Evolutionary conservation across 768 basidiomycete species (phyloP).

Genomic region (Clathrus columnatus): DNA sequence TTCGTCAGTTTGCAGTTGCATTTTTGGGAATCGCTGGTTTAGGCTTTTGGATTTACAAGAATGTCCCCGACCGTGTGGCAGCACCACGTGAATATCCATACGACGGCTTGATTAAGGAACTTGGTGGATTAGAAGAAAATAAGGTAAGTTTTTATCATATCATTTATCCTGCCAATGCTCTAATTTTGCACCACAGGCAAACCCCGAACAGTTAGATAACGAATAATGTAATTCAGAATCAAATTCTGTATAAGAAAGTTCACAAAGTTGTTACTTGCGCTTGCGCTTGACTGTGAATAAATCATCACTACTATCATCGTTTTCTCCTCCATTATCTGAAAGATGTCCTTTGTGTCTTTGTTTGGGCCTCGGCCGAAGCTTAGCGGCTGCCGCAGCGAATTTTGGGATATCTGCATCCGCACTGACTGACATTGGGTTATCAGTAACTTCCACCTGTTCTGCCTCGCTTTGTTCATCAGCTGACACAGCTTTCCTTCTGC

Average conservation of each 20-base stretch:
- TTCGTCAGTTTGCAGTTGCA: slow-evolving; percentile 58
- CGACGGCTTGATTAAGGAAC: slow-evolving; percentile 62
- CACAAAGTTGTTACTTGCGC: background rate
- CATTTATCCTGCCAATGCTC: background rate
- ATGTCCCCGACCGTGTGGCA: slow-evolving; percentile 54
- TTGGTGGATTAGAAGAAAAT: slow-evolving; percentile 71
- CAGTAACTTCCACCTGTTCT: slow-evolving; percentile 16
- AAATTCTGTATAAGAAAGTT: background rate
- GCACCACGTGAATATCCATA: slow-evolving; percentile 71
- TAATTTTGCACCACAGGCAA: slow-evolving; percentile 4
- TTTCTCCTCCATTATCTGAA: background rate
- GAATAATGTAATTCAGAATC: background rate
- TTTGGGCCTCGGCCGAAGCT: slow-evolving; percentile 36
- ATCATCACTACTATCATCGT: slow-evolving; percentile 3
- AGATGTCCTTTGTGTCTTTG: slow-evolving; percentile 12
- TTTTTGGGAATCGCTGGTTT: slow-evolving; percentile 53
- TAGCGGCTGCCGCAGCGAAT: slow-evolving; percentile 22
- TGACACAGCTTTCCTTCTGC: background rate
- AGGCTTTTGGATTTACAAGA: slow-evolving; percentile 36
- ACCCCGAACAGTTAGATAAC: too few relatives aligned
- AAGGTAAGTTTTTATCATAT: slow-evolving; percentile 46
- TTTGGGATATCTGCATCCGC: slow-evolving; percentile 7
- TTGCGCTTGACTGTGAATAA: slow-evolving; percentile 1
- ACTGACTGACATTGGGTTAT: too few relatives aligned
- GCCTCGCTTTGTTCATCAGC: slow-evolving; percentile 10